A percentile compares a stretch with the other conserved stretches of the same genome.
phyloP scores from a whole-genome alignment of 257 asterid genomes.

The Solanum sparsipilum region DNA sequence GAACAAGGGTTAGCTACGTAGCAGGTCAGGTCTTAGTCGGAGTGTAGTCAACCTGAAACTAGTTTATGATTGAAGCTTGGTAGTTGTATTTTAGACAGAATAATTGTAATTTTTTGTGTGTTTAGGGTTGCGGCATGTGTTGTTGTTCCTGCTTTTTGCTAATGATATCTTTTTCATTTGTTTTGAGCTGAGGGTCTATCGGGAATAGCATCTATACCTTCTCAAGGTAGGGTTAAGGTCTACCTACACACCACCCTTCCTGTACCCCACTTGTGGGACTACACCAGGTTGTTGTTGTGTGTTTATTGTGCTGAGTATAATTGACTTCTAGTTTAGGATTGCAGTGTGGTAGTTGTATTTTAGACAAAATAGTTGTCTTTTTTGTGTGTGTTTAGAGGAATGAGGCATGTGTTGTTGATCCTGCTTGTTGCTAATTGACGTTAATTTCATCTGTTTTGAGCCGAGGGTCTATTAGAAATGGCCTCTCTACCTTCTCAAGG shows the following conservation, averaged over 20 bases:
- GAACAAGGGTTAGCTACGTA: neutral
- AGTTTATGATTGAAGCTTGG: neutral
- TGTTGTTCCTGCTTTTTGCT: neutral
- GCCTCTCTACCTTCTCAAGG: neutral
- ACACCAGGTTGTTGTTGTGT: neutral
- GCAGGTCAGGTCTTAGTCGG: neutral
- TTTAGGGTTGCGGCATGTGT: neutral
- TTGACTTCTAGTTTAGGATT: neutral
- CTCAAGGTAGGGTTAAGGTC: neutral
- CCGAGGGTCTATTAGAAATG: neutral
- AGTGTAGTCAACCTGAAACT: neutral
- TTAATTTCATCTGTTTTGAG: neutral
- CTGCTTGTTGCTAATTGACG: neutral
- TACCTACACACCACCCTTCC: neutral
- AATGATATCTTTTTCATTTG: neutral
- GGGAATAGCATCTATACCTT: neutral
- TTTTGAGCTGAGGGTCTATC: neutral
- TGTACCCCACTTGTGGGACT: neutral
- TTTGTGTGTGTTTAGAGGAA: neutral
- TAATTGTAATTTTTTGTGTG: neutral
- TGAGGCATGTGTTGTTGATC: neutral
- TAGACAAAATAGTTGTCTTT: neutral
- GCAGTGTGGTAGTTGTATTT: neutral
- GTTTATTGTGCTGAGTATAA: neutral
- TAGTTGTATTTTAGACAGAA: neutral